Percentiles rank a stretch among this genome's conserved stretches.
Conservation (phyloP, 495 filamentous ascomycete species). For the Penicillium desertorum region DNA sequence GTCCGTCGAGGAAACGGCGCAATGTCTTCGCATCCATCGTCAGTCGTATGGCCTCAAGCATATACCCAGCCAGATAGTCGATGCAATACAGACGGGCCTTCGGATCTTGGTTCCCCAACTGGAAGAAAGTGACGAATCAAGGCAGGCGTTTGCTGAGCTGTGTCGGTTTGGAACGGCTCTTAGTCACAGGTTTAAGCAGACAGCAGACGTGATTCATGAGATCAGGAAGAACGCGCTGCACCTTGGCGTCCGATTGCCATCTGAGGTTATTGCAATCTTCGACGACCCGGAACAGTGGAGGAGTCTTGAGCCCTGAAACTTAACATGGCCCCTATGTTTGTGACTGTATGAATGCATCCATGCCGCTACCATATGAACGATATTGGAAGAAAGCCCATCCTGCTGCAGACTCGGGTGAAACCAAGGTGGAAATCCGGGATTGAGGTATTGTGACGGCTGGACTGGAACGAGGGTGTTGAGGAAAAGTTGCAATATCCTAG, state of each 20-base stretch:
- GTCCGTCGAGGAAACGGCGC: conserved; percentile 34
- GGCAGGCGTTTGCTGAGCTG: conserved; percentile 35
- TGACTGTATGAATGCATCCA: background rate
- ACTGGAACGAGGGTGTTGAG: background rate
- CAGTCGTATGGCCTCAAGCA: conserved; percentile 35
- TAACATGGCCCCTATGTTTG: background rate
- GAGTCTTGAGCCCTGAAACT: conserved; percentile 1
- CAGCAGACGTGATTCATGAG: conserved; percentile 28
- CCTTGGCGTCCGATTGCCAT: conserved; percentile 27
- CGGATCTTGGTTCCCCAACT: conserved; percentile 29
- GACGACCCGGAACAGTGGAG: conserved; percentile 15
- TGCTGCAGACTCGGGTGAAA: background rate
- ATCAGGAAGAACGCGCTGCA: conserved; percentile 23
- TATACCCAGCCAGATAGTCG: conserved; percentile 36
- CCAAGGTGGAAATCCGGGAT: background rate
- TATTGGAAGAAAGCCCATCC: background rate
- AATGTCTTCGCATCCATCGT: conserved; percentile 33
- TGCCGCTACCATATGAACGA: too few relatives aligned
- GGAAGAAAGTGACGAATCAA: conserved; percentile 23
- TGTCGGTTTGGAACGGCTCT: conserved; percentile 34
- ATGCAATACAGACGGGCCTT: conserved; percentile 31
- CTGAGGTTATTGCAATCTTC: conserved; percentile 29
- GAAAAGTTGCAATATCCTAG: background rate
- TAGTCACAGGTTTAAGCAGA: conserved; percentile 29
- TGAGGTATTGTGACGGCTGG: background rate